Percentiles rank a stretch among this genome's conserved stretches.
These are phyloP conservation scores for Discostella pseudostelligera DNA, from an alignment of 108 stramenopile genomes.

Conservation along the genomic window DNA sequence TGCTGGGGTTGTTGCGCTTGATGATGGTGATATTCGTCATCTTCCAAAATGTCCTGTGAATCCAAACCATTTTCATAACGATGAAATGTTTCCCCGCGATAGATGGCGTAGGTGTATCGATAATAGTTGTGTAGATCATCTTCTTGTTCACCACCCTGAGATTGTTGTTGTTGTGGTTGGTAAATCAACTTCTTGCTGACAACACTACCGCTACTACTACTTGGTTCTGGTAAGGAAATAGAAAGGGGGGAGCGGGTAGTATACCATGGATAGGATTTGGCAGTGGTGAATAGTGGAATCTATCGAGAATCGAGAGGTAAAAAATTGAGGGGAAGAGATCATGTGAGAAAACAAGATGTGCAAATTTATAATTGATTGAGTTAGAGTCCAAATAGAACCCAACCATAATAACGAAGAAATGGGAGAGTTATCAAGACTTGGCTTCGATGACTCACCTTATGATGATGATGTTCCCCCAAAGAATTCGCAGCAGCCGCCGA, in stretches of 20 bases:
- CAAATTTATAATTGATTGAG: too few relatives aligned
- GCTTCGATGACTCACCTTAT: constrained; percentile 41
- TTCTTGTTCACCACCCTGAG: too few relatives aligned
- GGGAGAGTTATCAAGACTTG: not conserved
- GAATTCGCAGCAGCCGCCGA: constrained; percentile 33
- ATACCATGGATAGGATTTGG: constrained; percentile 76
- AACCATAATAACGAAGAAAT: not conserved
- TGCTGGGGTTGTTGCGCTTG: constrained; percentile 1
- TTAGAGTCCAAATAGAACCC: too few relatives aligned
- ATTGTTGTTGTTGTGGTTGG: too few relatives aligned
- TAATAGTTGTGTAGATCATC: constrained; percentile 49
- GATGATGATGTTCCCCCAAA: too few relatives aligned
- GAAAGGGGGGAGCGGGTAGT: constrained; percentile 58
- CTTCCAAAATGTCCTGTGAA: constrained; percentile 19
- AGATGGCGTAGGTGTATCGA: constrained; percentile 76
- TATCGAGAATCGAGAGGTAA: constrained; percentile 12
- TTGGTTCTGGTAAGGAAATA: constrained; percentile 16
- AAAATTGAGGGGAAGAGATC: not conserved
- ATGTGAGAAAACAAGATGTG: constrained; percentile 3
- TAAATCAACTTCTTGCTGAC: not conserved
- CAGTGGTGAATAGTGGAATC: constrained; percentile 71
- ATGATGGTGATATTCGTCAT: constrained; percentile 28
- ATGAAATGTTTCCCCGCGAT: constrained; percentile 66
- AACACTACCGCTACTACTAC: not conserved
- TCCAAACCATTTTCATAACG: constrained; percentile 66